Evolutionary conservation across 106 monocot genomes (phyloP), one percentile per base, ranked within the genome.

Genomic region (Acanthochlamys bracteata): DNA sequence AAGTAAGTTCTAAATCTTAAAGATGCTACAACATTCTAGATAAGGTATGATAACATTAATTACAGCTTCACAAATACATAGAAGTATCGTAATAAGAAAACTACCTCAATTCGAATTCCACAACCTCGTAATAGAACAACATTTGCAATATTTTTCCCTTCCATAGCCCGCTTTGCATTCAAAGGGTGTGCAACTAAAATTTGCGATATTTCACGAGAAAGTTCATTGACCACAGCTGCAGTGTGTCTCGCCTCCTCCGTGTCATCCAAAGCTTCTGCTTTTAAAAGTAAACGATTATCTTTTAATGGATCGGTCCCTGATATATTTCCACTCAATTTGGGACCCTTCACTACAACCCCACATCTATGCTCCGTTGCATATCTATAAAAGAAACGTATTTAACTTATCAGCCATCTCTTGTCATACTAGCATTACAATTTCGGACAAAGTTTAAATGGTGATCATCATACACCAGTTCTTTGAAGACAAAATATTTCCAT

Each of bases 281-380:
- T 84, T 43, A 96, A 78, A 76, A 91, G 90, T 51, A 82, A 66
- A 25, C 90, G 87, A 61, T 91, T 91, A 63, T 96, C 96, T 75
- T 96, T 96, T 63, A 96, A 73, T 62, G 96, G 96, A 46, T 96
- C 96, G 27, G 96, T 96, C 25, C 96, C 96, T 46, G 96, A 91
- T 58, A 96, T 96, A 74, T 96, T 96, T 62, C 96, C 96, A 80
- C 96, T 96, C 69, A 96, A 60, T 49, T 73, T 96, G 60, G 96
- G 96, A n/a, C 96, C 90, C 76, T 96, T 91, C 14, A 91, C 91
- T 59, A 96, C 96, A 25, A 96, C 91, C 53, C 96, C 96, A 26
- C 96, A 96, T 79, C 96, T 88, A 70, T 96, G 96, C 60, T 96
- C 90, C 69, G 90, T 96, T 20, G 96, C 96, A 79, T 96, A 96